These are phyloP conservation scores for Penicillium olsonii DNA, from an alignment of 2,329 filamentous ascomycete species.

Conservation along the genomic window DNA sequence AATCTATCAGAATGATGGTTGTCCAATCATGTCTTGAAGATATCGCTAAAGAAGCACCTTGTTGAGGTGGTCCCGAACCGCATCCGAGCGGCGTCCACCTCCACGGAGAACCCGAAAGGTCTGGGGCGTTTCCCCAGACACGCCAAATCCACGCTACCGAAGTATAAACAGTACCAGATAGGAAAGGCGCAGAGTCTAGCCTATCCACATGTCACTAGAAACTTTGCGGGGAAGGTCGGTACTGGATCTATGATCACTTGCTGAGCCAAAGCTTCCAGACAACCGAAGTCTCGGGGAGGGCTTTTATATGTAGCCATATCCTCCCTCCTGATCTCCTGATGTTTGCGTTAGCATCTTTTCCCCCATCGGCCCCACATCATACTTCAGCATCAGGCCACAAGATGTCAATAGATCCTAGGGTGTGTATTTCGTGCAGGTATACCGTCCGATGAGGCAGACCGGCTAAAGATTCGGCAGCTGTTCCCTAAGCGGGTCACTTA, in stretches of 20 bases:
- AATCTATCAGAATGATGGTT: not conserved
- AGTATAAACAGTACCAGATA: not conserved
- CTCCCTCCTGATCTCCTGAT: constrained; percentile 2
- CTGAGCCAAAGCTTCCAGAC: not conserved
- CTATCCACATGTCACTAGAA: not conserved
- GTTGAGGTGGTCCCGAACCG: not conserved
- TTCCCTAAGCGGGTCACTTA: constrained; percentile 27
- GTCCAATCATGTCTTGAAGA: not conserved
- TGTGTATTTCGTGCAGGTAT: constrained; percentile 7
- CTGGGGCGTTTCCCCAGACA: constrained; percentile 10
- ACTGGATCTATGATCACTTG: constrained; percentile 1
- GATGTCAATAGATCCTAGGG: constrained; percentile 25
- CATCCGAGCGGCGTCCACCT: not conserved
- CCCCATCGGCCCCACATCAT: not conserved
- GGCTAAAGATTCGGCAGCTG: constrained; percentile 16
- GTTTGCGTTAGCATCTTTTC: not conserved
- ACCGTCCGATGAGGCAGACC: not conserved
- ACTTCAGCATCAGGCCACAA: not conserved
- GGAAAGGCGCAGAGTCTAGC: not conserved
- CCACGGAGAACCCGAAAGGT: not conserved
- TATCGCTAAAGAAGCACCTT: not conserved
- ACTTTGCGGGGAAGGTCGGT: not conserved
- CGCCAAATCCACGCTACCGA: not conserved
- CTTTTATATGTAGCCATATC: constrained; percentile 13
- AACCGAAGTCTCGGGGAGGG: constrained; percentile 3